Evolutionary conservation across 2,329 filamentous ascomycete species (phyloP), one percentile per base, ranked within the genome.

Genomic region (Nannizzia gypsea): DNA sequence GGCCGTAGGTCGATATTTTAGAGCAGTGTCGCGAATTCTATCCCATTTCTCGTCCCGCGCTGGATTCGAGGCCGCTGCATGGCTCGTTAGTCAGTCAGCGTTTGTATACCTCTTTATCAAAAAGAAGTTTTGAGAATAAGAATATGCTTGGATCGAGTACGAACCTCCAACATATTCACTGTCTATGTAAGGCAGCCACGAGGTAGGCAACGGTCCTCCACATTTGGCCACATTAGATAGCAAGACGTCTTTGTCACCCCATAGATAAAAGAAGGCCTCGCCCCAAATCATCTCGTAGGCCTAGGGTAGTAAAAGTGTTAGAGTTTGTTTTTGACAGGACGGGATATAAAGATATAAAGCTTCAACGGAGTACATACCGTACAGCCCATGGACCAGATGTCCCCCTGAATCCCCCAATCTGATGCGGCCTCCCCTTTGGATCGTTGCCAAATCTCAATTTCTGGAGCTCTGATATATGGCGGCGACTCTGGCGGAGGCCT

Each of bases 381-480:
- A 26, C 58, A 56, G 31, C 48, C 58, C 36, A 59, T 26, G 28
- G 58, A 56, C 58, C 58, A 59, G 36, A 56, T 59, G 44, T 59
- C 58, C 17, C 28, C 58, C 24, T 28, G 6, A 11, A 46, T 59
- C 24, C 50, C 58, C 50, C 58, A 59, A 17, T 55, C 46, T 17
- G 46, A 40, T 55, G 58, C 58, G 8, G 31, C 5, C 36, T 42
- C 55, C 28, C 44, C 58, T 8, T 36, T 28, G 28, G 48, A 59
- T 42, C 58, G 6, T 44, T 55, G 17, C 46, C 58, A 59, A 28
- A 59, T 54, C 46, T 59, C 58, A 36, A 59, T 55, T 55, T 55
- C 48, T 40, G 46, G 58, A 40, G 58, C 58, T 15, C 58, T 22
- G 28, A 59, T 59, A 36, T 59, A 59, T 2, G 46, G 46, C 28